These are phyloP conservation scores for Calendula officinalis DNA, from an alignment of 129 eudicot genomes.

Conservation along the genomic window DNA sequence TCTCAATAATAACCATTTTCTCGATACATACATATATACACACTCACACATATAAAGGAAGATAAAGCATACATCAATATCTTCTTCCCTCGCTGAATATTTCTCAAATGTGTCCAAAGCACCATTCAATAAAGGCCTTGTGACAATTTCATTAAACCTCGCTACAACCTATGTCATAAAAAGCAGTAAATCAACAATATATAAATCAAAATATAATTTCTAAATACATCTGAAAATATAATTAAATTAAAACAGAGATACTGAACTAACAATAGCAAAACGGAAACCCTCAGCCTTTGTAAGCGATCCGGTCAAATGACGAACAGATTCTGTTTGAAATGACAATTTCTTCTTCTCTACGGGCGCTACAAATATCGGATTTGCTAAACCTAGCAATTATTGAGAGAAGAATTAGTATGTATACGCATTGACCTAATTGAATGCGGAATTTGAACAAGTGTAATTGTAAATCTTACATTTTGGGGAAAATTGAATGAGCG, in stretches of 20 bases:
- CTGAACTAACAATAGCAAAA: slow-evolving; percentile 66
- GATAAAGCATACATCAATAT: slow-evolving; percentile 65
- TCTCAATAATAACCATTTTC: too few relatives aligned
- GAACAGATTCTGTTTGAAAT: slow-evolving; percentile 56
- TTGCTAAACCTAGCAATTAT: slow-evolving; percentile 13
- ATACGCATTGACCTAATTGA: not conserved
- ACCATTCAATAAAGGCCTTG: slow-evolving; percentile 82
- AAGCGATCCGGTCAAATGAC: slow-evolving; percentile 66
- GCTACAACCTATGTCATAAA: slow-evolving; percentile 71
- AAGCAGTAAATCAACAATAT: not conserved
- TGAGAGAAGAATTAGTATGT: not conserved
- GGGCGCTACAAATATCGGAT: slow-evolving; percentile 28
- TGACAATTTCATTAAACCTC: slow-evolving; percentile 88
- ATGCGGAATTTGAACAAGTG: not conserved
- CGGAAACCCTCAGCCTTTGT: slow-evolving; percentile 65
- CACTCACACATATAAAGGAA: slow-evolving; percentile 2
- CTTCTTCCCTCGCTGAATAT: slow-evolving; percentile 80
- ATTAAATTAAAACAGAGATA: slow-evolving; percentile 1
- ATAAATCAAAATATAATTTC: too few relatives aligned
- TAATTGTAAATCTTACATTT: too few relatives aligned
- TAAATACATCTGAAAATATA: not conserved
- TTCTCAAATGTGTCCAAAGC: slow-evolving; percentile 84
- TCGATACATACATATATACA: too few relatives aligned
- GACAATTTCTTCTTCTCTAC: slow-evolving; percentile 33
- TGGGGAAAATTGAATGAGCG: too few relatives aligned